Percentiles rank a stretch among this genome's conserved stretches.
phyloP scores from a whole-genome alignment of 345 rosid genomes.

The Xanthoceras sorbifolium region DNA sequence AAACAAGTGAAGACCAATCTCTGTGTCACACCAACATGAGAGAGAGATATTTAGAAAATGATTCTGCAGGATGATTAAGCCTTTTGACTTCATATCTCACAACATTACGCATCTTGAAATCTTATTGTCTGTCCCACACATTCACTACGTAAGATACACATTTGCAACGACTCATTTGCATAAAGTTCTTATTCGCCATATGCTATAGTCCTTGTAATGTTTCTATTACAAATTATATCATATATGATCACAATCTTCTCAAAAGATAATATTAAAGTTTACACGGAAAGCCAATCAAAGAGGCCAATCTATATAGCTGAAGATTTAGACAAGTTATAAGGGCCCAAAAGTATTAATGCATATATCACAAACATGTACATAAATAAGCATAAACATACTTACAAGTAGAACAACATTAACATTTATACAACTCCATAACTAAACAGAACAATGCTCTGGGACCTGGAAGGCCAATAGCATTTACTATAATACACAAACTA shows the following conservation, averaged over 20 bases:
- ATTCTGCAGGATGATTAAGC: not conserved
- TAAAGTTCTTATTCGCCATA: not conserved
- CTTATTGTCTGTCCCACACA: not conserved
- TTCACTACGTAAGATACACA: not conserved
- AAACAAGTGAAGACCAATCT: not conserved
- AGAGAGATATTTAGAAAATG: not conserved
- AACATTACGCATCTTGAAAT: conserved; percentile 1
- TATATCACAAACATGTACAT: not conserved
- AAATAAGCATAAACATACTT: not conserved
- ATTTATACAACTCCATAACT: not conserved
- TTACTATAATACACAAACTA: not conserved
- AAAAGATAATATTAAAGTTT: not conserved
- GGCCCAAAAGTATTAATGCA: not conserved
- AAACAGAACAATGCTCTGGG: not conserved
- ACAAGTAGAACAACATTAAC: not conserved
- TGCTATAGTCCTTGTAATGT: not conserved
- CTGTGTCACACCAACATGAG: not conserved
- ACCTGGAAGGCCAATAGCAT: not conserved
- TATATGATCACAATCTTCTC: not conserved
- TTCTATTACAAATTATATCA: not conserved
- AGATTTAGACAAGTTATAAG: not conserved
- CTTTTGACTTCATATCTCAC: not conserved
- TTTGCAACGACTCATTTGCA: not conserved
- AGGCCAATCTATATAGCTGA: not conserved
- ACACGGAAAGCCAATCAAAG: not conserved